phyloP scores from a whole-genome alignment of 257 asterid species.

The Fraxinus excelsior region DNA sequence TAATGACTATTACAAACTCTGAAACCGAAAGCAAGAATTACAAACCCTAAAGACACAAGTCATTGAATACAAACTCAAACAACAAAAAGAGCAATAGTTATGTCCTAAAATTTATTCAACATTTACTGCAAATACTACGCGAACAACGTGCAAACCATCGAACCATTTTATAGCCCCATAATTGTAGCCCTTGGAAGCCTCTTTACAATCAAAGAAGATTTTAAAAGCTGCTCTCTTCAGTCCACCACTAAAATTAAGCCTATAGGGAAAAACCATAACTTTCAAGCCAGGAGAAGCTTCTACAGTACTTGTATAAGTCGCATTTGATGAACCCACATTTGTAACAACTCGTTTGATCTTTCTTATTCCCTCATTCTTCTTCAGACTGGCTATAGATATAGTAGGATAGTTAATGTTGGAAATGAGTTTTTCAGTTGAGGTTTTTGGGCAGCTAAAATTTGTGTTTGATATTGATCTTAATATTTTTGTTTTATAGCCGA shows the following conservation, averaged over 20 bases:
- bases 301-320: conserved; percentile 43
- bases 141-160: conserved; percentile 66
- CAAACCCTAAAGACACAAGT: not conserved
- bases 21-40: not conserved
- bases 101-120: conserved; percentile 22
- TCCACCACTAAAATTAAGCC: conserved; percentile 33
- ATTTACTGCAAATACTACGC: conserved; percentile 59
- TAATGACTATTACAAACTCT: too few relatives aligned
- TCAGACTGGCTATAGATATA: conserved; percentile 54
- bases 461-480: conserved; percentile 44
- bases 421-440: conserved; percentile 30
- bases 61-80: not conserved
- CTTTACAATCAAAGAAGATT: conserved; percentile 52
- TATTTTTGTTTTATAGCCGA: conserved; percentile 47
- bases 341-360: conserved; percentile 57
- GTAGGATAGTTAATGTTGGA: conserved; percentile 71
- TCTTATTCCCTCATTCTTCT: conserved; percentile 30
- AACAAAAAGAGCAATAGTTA: not conserved
- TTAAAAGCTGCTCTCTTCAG: conserved; percentile 38
- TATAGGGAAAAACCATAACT: conserved; percentile 47
- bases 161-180: conserved; percentile 61
- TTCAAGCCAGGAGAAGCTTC: conserved; percentile 49
- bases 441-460: conserved; percentile 51
- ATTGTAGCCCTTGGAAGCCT: conserved; percentile 57
- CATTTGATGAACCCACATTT: conserved; percentile 50